Percentiles rank a stretch among this genome's conserved stretches.
Conservation (phyloP, 345 rosid genomes). For the Streptanthus diversifolius region DNA sequence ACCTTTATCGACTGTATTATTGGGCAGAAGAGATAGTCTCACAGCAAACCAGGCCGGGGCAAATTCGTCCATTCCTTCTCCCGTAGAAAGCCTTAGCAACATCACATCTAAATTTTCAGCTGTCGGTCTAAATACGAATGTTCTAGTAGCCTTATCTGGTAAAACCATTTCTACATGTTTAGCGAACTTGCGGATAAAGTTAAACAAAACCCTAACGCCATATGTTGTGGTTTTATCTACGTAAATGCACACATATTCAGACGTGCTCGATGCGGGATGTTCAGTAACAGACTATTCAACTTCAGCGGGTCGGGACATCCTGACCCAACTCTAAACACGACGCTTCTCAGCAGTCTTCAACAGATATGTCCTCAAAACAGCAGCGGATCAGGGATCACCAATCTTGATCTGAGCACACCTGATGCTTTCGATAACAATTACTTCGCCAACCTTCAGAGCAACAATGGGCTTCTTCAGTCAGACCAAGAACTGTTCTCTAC, state of each 20-base stretch:
- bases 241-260: constrained; percentile 72
- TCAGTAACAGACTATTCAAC: constrained; percentile 45
- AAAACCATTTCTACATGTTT: background rate
- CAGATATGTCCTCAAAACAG: constrained; percentile 53
- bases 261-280: constrained; percentile 39
- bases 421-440: constrained; percentile 49
- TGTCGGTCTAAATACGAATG: constrained; percentile 33
- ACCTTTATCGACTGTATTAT: constrained; percentile 33
- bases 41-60: constrained; percentile 31
- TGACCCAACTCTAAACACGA: constrained; percentile 51
- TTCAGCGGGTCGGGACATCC: constrained; percentile 43
- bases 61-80: constrained; percentile 26
- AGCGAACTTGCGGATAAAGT: background rate
- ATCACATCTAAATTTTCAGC: constrained; percentile 31
- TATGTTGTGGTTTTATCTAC: background rate
- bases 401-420: constrained; percentile 53
- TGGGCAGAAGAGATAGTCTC: constrained; percentile 38
- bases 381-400: constrained; percentile 21
- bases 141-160: constrained; percentile 34
- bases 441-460: constrained; percentile 43
- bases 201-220: background rate
- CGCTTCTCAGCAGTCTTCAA: constrained; percentile 38
- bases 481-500: constrained; percentile 61
- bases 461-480: constrained; percentile 52
- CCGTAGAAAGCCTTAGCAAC: constrained; percentile 22